phyloP scores from a whole-genome alignment of 768 basidiomycete genomes.

The Rhodotorula kratochvilovae region DNA sequence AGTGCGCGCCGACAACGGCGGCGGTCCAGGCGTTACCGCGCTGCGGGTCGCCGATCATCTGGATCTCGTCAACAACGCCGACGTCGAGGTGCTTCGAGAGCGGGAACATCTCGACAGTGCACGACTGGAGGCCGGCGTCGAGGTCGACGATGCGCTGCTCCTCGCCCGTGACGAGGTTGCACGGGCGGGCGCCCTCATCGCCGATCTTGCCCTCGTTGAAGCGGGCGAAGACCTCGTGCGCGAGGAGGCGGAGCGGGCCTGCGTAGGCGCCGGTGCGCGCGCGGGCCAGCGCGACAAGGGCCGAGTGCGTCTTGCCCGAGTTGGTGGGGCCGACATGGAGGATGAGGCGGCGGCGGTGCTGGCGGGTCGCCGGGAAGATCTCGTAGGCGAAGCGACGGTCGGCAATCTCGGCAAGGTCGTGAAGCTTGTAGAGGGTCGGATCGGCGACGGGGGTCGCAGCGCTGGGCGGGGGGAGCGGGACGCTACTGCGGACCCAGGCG shows the following conservation, averaged over 20 bases:
- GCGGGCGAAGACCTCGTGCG: slow-evolving; percentile 89
- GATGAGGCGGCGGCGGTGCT: slow-evolving; percentile 67
- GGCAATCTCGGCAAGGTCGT: slow-evolving; percentile 25
- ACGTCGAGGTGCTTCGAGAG: slow-evolving; percentile 57
- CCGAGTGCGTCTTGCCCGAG: slow-evolving; percentile 92
- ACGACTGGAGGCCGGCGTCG: slow-evolving; percentile 61
- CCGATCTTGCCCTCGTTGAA: slow-evolving; percentile 84
- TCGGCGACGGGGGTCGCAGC: not conserved
- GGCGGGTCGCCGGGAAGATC: slow-evolving; percentile 54
- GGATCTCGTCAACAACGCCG: slow-evolving; percentile 93
- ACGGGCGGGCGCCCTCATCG: slow-evolving; percentile 62
- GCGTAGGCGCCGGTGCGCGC: slow-evolving; percentile 74
- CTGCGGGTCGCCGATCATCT: slow-evolving; percentile 76
- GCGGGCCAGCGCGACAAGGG: slow-evolving; percentile 77
- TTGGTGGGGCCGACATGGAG: slow-evolving; percentile 98
- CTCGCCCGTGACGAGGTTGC: slow-evolving; percentile 89
- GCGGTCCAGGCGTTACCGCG: slow-evolving; percentile 78
- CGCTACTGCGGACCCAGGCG: not conserved
- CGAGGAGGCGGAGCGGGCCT: slow-evolving; percentile 84
- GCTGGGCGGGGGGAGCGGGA: slow-evolving; percentile 3
- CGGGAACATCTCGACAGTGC: slow-evolving; percentile 89
- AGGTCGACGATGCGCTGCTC: slow-evolving; percentile 68
- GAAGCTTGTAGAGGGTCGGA: slow-evolving; percentile 26
- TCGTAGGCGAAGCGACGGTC: slow-evolving; percentile 38
- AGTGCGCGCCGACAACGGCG: slow-evolving; percentile 70